Conservation (phyloP, 2,329 filamentous ascomycete genomes). For the Penicillium sp. region DNA sequence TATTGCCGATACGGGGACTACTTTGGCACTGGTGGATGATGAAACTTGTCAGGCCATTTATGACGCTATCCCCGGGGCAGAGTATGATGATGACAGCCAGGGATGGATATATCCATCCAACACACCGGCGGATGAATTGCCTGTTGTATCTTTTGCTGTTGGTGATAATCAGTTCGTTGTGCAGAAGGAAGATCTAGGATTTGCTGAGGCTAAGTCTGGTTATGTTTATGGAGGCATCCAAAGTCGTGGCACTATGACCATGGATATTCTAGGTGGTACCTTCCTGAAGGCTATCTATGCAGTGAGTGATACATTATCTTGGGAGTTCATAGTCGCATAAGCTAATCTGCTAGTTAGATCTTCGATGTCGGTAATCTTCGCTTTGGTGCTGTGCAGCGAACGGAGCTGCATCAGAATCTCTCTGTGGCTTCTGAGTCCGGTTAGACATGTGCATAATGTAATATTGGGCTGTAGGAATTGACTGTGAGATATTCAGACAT, state of each 20-base stretch:
- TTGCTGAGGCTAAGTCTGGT: constrained; percentile 54
- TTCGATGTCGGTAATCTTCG: constrained; percentile 62
- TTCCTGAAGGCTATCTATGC: constrained; percentile 66
- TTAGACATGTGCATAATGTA: background rate
- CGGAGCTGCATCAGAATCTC: constrained; percentile 36
- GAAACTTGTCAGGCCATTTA: constrained; percentile 62
- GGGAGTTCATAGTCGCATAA: background rate
- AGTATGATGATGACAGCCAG: constrained; percentile 56
- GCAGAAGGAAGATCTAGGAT: constrained; percentile 62
- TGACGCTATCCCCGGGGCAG: constrained; percentile 59
- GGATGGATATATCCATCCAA: constrained; percentile 63
- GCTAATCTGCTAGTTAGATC: constrained; percentile 42
- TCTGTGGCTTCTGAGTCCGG: constrained; percentile 11
- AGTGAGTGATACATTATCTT: constrained; percentile 39
- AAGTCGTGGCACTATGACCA: constrained; percentile 56
- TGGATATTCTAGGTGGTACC: constrained; percentile 64
- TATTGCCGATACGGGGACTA: constrained; percentile 71
- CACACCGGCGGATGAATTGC: constrained; percentile 54
- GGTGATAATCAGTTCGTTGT: constrained; percentile 60
- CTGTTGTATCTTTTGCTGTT: constrained; percentile 61
- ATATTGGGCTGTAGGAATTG: background rate
- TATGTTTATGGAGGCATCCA: constrained; percentile 65
- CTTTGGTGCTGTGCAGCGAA: constrained; percentile 60
- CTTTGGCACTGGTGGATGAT: constrained; percentile 64
- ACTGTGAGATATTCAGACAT: too few relatives aligned